These are phyloP conservation scores for Cutaneotrichosporon sp. DNA, from an alignment of 1,284 basidiomycete genomes.

Conservation along the genomic window DNA sequence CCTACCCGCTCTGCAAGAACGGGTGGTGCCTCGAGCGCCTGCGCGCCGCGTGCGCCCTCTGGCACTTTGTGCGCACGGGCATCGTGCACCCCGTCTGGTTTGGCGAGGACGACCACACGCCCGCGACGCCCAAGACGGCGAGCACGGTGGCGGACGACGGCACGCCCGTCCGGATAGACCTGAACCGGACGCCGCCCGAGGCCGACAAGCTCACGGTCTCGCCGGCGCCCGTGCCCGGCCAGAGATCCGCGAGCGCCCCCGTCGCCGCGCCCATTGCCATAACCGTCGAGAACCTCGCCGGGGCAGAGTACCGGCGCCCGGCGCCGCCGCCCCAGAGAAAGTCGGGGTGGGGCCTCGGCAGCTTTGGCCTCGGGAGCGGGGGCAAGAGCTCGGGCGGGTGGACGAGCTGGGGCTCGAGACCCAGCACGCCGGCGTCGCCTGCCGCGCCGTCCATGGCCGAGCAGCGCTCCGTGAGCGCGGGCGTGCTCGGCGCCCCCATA, in stretches of 20 bases:
- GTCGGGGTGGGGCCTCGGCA: conserved; percentile 19
- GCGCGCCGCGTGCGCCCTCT: conserved; percentile 83
- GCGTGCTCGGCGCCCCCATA: conserved; percentile 5
- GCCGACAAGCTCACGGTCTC: conserved; percentile 20
- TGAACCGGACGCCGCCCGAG: conserved; percentile 14
- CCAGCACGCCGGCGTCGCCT: conserved; percentile 9
- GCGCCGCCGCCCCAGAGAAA: conserved; percentile 11
- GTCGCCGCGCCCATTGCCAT: background rate
- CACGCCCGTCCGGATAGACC: conserved; percentile 6
- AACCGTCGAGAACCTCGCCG: conserved; percentile 10
- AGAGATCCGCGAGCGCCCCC: background rate
- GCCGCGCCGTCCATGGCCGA: background rate
- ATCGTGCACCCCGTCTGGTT: conserved; percentile 84
- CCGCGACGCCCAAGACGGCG: conserved; percentile 2
- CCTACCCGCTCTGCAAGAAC: conserved; percentile 72
- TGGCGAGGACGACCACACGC: conserved; percentile 59
- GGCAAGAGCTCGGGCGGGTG: conserved; percentile 1
- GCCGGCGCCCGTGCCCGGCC: conserved; percentile 9
- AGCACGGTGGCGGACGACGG: conserved; percentile 4
- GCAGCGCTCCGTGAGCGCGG: background rate
- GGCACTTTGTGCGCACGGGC: conserved; percentile 81
- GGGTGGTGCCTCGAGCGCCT: conserved; percentile 62
- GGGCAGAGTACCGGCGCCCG: background rate
- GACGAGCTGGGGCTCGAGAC: conserved; percentile 11
- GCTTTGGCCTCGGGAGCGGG: conserved; percentile 16